phyloP scores from a whole-genome alignment of 1,139 yeast species.

The Chernovozyma aurita region DNA sequence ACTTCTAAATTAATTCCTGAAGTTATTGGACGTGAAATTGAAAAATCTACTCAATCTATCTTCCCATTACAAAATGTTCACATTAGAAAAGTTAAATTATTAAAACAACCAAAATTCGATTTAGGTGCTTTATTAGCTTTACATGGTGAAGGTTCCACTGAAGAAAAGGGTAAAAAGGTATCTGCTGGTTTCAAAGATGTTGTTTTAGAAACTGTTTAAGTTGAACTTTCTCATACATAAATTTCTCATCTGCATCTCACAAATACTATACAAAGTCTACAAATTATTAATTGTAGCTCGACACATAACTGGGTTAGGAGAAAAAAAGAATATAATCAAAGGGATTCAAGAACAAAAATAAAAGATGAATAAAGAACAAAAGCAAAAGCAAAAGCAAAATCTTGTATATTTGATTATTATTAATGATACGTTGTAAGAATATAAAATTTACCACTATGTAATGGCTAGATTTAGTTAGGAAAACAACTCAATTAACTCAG shows the following conservation, averaged over 20 bases:
- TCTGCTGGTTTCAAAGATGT: slow-evolving; percentile 47
- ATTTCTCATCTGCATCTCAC: background rate
- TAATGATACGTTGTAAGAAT: slow-evolving; percentile 12
- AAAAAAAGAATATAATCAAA: background rate
- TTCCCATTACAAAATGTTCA: slow-evolving; percentile 51
- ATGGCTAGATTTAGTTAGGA: too few relatives aligned
- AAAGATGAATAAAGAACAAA: background rate
- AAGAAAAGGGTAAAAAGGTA: slow-evolving; percentile 51
- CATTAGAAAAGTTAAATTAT: slow-evolving; percentile 50
- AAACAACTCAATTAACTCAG: too few relatives aligned
- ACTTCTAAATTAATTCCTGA: slow-evolving; percentile 50
- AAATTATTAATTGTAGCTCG: background rate
- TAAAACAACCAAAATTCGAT: slow-evolving; percentile 51
- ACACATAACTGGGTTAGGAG: background rate
- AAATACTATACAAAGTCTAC: background rate
- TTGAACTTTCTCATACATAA: slow-evolving; percentile 1
- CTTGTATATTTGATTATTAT: slow-evolving; percentile 12
- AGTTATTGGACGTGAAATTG: slow-evolving; percentile 52
- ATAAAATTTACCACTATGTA: too few relatives aligned
- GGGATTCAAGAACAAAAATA: background rate
- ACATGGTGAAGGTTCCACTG: slow-evolving; percentile 49
- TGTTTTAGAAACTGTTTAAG: slow-evolving; percentile 45
- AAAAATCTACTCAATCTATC: slow-evolving; percentile 48
- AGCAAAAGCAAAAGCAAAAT: slow-evolving; percentile 3
- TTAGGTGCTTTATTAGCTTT: slow-evolving; percentile 48